Percentiles rank a stretch among this genome's conserved stretches.
Evolutionary conservation across 805 yeast species (phyloP).

Genomic region (Maudiozyma bulderi): DNA sequence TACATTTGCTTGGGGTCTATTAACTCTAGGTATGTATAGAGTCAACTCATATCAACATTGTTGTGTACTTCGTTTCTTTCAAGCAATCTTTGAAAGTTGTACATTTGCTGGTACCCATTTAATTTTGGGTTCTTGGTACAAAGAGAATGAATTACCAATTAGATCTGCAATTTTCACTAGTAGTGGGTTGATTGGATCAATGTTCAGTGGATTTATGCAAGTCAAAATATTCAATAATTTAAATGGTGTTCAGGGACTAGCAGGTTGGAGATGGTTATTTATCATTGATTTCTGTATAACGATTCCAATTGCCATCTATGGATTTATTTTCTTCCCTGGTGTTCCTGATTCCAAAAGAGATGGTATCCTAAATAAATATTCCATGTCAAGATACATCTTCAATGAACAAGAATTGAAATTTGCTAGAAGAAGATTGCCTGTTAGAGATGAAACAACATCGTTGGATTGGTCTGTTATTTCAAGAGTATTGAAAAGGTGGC

Average conservation of each 20-base stretch:
- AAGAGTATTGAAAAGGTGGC: slow-evolving; percentile 45
- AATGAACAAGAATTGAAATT: slow-evolving; percentile 33
- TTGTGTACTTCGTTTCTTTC: slow-evolving; percentile 50
- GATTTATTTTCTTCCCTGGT: slow-evolving; percentile 52
- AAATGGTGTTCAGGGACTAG: slow-evolving; percentile 39
- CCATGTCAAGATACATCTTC: slow-evolving; percentile 30
- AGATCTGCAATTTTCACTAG: slow-evolving; percentile 47
- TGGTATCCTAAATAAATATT: slow-evolving; percentile 9
- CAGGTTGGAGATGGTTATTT: slow-evolving; percentile 64
- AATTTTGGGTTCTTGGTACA: slow-evolving; percentile 46
- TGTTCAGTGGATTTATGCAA: slow-evolving; percentile 49
- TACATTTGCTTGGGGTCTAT: slow-evolving; percentile 46
- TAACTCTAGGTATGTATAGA: slow-evolving; percentile 43
- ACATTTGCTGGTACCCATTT: slow-evolving; percentile 48
- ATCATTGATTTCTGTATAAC: slow-evolving; percentile 53
- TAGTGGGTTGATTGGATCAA: slow-evolving; percentile 45
- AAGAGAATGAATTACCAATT: slow-evolving; percentile 38
- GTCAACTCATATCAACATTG: slow-evolving; percentile 40
- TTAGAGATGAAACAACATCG: slow-evolving; percentile 30
- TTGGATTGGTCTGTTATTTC: slow-evolving; percentile 33
- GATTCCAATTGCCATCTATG: slow-evolving; percentile 47
- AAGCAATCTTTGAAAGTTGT: slow-evolving; percentile 51
- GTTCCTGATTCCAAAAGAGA: slow-evolving; percentile 29
- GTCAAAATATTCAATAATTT: slow-evolving; percentile 41
- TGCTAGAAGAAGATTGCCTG: slow-evolving; percentile 36